Conservation (phyloP, 1,284 basidiomycete species). For the Tilletia caries region DNA sequence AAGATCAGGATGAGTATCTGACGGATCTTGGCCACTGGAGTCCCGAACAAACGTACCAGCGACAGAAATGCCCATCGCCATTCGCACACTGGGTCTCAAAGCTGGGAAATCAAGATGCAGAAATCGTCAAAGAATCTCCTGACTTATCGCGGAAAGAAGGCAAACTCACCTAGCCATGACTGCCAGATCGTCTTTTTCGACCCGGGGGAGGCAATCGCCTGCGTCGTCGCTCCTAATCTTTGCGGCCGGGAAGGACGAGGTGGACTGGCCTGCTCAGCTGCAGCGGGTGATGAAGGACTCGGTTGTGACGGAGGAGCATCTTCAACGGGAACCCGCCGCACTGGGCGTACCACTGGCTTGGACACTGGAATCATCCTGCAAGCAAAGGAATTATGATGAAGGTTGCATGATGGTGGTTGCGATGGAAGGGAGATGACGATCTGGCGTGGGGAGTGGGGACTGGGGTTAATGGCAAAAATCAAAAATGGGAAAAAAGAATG, state of each 20-base stretch:
- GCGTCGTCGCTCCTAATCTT: not conserved
- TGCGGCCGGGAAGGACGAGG: not conserved
- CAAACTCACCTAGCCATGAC: not conserved
- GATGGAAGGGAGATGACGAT: too few relatives aligned
- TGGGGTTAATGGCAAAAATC: too few relatives aligned
- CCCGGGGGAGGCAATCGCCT: not conserved
- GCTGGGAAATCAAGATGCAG: not conserved
- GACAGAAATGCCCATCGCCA: not conserved
- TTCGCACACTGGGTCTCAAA: slow-evolving; percentile 1
- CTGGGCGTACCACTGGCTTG: not conserved
- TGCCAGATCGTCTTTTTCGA: not conserved
- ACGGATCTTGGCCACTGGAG: too few relatives aligned
- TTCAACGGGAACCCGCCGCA: not conserved
- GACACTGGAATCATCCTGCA: not conserved
- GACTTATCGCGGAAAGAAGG: not conserved
- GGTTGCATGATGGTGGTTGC: too few relatives aligned
- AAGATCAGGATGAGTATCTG: not conserved
- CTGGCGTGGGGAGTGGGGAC: too few relatives aligned
- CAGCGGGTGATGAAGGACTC: not conserved
- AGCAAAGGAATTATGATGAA: too few relatives aligned
- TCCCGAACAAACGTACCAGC: not conserved
- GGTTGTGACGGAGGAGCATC: not conserved
- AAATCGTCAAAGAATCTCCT: not conserved
- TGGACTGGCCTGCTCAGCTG: not conserved
- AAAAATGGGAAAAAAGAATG: too few relatives aligned